These are phyloP conservation scores for Aureobasidium vineae DNA, from an alignment of 2,329 filamentous ascomycete species.

Conservation along the genomic window DNA sequence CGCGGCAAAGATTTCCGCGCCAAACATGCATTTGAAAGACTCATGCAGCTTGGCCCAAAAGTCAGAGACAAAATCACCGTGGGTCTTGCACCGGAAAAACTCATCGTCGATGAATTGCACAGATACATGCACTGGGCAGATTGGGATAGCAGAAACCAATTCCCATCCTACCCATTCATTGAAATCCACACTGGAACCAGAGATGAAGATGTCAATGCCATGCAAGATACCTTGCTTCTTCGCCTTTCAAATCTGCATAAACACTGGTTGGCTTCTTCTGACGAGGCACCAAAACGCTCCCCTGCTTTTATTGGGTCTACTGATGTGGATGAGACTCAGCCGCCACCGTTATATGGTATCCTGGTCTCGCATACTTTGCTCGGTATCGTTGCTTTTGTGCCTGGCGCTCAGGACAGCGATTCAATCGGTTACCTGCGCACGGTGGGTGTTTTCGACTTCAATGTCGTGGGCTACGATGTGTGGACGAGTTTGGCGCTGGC, in stretches of 20 bases:
- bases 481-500: conserved; percentile 61
- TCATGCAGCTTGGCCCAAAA: conserved; percentile 53
- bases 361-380: conserved; percentile 55
- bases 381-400: conserved; percentile 53
- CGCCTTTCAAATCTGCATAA: not conserved
- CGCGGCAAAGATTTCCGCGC: conserved; percentile 50
- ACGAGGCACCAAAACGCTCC: conserved; percentile 28
- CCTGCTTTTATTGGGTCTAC: not conserved
- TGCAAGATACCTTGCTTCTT: conserved; percentile 36
- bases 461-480: conserved; percentile 54
- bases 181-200: conserved; percentile 45
- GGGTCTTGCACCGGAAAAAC: conserved; percentile 39
- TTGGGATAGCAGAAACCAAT: conserved; percentile 40
- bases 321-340: conserved; percentile 25
- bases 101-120: conserved; percentile 36
- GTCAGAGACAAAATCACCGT: conserved; percentile 52
- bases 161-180: conserved; percentile 46
- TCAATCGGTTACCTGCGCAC: conserved; percentile 38
- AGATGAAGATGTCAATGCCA: conserved; percentile 41
- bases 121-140: conserved; percentile 56
- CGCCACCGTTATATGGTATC: conserved; percentile 54
- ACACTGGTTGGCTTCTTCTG: conserved; percentile 26
- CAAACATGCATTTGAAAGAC: conserved; percentile 50
- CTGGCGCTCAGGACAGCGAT: conserved; percentile 36
- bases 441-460: conserved; percentile 56